phyloP scores from a whole-genome alignment of 148 eudicot species.

The Vaccinium vitisidaea region DNA sequence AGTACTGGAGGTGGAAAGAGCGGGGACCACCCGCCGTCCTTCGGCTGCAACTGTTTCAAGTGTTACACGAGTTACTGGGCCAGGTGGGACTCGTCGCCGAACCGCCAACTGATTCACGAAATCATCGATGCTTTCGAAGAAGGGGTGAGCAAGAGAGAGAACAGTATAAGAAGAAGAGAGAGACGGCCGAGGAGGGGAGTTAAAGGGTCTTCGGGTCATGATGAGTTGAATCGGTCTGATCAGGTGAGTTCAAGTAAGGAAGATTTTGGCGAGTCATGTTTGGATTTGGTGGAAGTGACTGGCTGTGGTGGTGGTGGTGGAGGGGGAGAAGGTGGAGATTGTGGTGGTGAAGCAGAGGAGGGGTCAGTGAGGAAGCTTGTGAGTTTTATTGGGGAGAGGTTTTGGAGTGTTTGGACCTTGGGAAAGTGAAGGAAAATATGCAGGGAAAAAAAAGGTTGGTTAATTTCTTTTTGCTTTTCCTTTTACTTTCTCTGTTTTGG shows the following conservation, averaged over 20 bases:
- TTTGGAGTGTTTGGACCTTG: conserved; percentile 44
- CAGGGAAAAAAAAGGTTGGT: background rate
- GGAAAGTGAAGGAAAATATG: background rate
- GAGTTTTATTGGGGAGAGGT: conserved; percentile 38
- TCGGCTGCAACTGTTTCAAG: conserved; percentile 61
- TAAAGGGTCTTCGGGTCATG: conserved; percentile 5
- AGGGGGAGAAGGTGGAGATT: background rate
- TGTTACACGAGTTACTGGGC: conserved; percentile 79
- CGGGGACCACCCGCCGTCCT: conserved; percentile 47
- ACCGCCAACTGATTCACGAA: conserved; percentile 75
- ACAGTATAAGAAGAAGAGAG: conserved; percentile 24
- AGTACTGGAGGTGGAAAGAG: background rate
- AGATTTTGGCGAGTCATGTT: conserved; percentile 18
- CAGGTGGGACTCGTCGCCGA: conserved; percentile 80
- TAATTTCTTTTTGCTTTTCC: background rate
- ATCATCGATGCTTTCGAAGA: conserved; percentile 82
- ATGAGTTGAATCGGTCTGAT: conserved; percentile 21
- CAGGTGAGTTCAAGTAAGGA: conserved; percentile 14
- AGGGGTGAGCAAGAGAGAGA: conserved; percentile 16
- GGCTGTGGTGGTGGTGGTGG: background rate
- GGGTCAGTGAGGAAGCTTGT: conserved; percentile 36
- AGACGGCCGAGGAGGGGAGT: conserved; percentile 23
- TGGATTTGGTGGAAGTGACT: conserved; percentile 5
- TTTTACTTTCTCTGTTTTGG: background rate
- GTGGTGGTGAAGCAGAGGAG: conserved; percentile 15